Evolutionary conservation across 2,329 filamentous ascomycete species (phyloP).

Genomic region (Xylaria digitata): DNA sequence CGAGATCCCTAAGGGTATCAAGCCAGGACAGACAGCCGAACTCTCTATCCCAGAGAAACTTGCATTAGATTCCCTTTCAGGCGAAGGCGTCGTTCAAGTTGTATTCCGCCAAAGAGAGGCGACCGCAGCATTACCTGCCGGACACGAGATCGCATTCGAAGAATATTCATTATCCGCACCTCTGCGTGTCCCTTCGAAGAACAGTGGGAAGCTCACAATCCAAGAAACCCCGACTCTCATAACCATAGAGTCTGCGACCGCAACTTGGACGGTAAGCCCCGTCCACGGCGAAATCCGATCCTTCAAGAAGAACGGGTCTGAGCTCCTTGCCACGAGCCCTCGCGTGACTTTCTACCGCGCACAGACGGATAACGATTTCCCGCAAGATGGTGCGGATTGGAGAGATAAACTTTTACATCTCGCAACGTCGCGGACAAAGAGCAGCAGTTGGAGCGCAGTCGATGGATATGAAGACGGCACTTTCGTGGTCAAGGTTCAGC

Average conservation of each 20-base stretch:
- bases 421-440: conserved; percentile 25
- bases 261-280: conserved; percentile 46
- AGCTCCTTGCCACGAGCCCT: conserved; percentile 43
- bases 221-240: conserved; percentile 43
- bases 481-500: conserved; percentile 58
- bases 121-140: conserved; percentile 42
- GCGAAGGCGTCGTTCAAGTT: conserved; percentile 46
- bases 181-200: conserved; percentile 1
- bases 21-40: conserved; percentile 46
- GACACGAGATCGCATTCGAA: conserved; percentile 48
- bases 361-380: conserved; percentile 73
- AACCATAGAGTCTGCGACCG: conserved; percentile 42
- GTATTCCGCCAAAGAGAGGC: conserved; percentile 44
- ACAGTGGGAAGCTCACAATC: conserved; percentile 38
- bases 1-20: conserved; percentile 44
- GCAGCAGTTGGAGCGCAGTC: conserved; percentile 44
- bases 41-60: conserved; percentile 39
- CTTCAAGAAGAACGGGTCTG: conserved; percentile 43
- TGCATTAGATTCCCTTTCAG: conserved; percentile 9
- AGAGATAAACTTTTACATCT: conserved; percentile 28
- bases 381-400: conserved; percentile 67
- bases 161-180: conserved; percentile 42
- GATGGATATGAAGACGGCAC: conserved; percentile 46
- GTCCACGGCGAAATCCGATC: conserved; percentile 45
- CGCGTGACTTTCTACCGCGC: conserved; percentile 67